These are phyloP conservation scores for Puccinia polysora DNA, from an alignment of 1,284 basidiomycete genomes.

Conservation along the genomic window DNA sequence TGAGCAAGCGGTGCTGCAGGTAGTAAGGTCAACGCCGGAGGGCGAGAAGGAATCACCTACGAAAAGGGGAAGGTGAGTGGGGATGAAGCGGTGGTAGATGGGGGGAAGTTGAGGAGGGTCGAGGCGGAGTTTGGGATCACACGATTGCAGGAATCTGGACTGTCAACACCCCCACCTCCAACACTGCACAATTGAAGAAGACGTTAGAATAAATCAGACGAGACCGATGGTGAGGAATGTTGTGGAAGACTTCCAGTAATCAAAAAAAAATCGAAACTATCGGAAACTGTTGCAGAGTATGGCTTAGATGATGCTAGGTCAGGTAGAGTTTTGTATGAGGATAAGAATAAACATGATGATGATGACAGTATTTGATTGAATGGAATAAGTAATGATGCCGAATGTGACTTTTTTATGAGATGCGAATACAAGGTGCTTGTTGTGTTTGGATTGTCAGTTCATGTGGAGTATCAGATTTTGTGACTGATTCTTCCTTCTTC, in stretches of 20 bases:
- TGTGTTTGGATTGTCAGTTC: no score
- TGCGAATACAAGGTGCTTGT: no score
- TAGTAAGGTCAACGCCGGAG: neutral
- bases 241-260: constrained; percentile 7
- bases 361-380: no score
- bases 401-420: no score
- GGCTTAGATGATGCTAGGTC: no score
- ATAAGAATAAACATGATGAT: no score
- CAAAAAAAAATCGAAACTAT: constrained; percentile 4
- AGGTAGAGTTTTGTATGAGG: no score
- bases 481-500: no score
- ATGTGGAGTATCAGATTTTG: no score
- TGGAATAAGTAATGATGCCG: no score
- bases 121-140: constrained; percentile 42
- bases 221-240: constrained; percentile 17
- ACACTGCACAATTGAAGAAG: constrained; percentile 11
- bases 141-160: constrained; percentile 11
- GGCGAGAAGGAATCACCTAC: neutral
- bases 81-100: neutral
- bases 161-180: constrained; percentile 16
- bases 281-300: neutral
- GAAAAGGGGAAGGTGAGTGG: no score
- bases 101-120: neutral
- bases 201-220: constrained; percentile 4
- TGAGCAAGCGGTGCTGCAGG: no score